phyloP scores from a whole-genome alignment of 768 basidiomycete genomes.

The Podaxis sp. region DNA sequence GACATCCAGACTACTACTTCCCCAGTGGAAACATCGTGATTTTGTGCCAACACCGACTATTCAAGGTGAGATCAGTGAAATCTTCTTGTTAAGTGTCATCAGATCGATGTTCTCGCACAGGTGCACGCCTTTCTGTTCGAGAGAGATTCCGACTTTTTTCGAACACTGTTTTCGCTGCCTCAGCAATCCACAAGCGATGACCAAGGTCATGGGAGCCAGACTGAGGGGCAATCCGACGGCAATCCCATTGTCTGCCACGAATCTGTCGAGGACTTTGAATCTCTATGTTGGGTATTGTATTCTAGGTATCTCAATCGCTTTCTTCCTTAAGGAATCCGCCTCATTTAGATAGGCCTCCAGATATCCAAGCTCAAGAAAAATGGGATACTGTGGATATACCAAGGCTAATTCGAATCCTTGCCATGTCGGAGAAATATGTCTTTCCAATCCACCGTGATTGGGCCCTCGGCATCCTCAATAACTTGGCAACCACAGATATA shows the following conservation, averaged over 20 bases:
- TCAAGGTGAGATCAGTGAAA: too few relatives aligned
- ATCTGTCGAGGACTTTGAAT: neutral
- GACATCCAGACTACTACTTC: too few relatives aligned
- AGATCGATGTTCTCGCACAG: neutral
- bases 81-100: too few relatives aligned
- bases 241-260: neutral
- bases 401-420: neutral
- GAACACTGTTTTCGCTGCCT: neutral
- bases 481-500: neutral
- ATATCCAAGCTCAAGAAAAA: neutral
- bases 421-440: neutral
- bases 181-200: neutral
- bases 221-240: neutral
- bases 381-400: neutral
- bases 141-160: neutral
- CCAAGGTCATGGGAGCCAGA: neutral
- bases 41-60: too few relatives aligned
- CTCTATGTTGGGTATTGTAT: slow-evolving; percentile 8
- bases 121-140: neutral
- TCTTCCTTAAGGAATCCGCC: neutral
- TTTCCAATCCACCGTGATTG: neutral
- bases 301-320: neutral
- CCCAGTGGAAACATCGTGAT: too few relatives aligned
- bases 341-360: neutral
- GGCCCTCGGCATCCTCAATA: neutral